phyloP scores from a whole-genome alignment of 305 asterid species.

The Plantago coronopus region DNA sequence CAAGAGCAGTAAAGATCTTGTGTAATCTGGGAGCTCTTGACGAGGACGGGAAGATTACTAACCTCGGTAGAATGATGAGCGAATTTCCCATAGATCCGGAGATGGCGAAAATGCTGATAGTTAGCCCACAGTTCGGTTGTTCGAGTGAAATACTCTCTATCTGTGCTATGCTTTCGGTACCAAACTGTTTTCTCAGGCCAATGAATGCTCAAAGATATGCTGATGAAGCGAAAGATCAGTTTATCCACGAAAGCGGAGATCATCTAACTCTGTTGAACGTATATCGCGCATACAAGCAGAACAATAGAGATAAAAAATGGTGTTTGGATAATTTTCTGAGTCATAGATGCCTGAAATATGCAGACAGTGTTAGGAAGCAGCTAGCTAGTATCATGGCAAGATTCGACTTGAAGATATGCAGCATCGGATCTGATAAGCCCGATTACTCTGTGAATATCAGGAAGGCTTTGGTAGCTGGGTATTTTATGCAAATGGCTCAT shows the following conservation, averaged over 20 bases:
- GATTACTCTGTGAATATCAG: slow-evolving; percentile 93
- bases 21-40: slow-evolving; percentile 91
- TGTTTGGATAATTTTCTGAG: slow-evolving; percentile 88
- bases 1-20: slow-evolving; percentile 93
- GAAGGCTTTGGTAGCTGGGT: slow-evolving; percentile 98
- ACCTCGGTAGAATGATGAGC: slow-evolving; percentile 88
- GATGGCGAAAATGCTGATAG: slow-evolving; percentile 96
- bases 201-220: slow-evolving; percentile 98
- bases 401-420: slow-evolving; percentile 87
- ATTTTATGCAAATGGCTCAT: slow-evolving; percentile 99
- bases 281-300: slow-evolving; percentile 93
- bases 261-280: slow-evolving; percentile 91
- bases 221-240: slow-evolving; percentile 97
- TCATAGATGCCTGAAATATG: slow-evolving; percentile 80
- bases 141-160: slow-evolving; percentile 91
- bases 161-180: slow-evolving; percentile 99
- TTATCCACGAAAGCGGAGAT: slow-evolving; percentile 94
- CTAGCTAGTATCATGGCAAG: slow-evolving; percentile 87
- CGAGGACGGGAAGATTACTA: slow-evolving; percentile 92
- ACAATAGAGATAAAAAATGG: slow-evolving; percentile 87
- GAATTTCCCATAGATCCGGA: slow-evolving; percentile 97
- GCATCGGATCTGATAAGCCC: slow-evolving; percentile 92
- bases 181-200: slow-evolving; percentile 99
- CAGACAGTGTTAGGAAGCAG: slow-evolving; percentile 93
- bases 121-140: slow-evolving; percentile 82